Base-by-base conservation (phyloP, 1,139 yeast species). In the Kurtzmaniella quercitrusa region DNA sequence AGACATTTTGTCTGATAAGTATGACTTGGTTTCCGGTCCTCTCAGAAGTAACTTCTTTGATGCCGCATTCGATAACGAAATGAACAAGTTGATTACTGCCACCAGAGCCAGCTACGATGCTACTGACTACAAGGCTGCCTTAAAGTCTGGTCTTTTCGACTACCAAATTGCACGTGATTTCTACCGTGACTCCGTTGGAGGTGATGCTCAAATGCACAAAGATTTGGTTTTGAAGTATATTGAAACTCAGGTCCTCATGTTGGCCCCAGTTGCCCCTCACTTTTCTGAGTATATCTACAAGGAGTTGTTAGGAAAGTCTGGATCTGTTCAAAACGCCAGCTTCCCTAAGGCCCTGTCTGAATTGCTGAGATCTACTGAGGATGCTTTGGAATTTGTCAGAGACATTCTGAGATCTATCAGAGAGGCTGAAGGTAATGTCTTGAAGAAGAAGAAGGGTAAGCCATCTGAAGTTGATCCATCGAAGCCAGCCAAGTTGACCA, bases 191-290 rank as follows among this genome's bases (percentile, higher is more conserved):
- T 75, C 84, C 15, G 78, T 84, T 42, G 63, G 78, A 38, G 67
- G 68, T 15, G 72, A 74, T 30, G 59, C 70, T 41, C 82, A 82
- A 41, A 87, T 93, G 96, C 96, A 88, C 70, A 79, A 74, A 56
- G 95, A 87, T 53, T 75, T 94, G 52, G 84, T 88, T 39, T 61
- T 81, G 55, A 82, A 82, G 57, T 93, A 88, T 62, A 87, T 94
- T 55, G 95, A 88, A 66, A 68, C 78, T 39, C 98, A 93, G 70
- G 85, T 84, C 12, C 76, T 93, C 55, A 68, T 93, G 61, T 69
- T 93, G 55, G 83, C 95, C 8, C 98, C 99, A 48, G 74, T 93
- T 57, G 95, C 98, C 41, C 98, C 98, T 40, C 99, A 93, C 66
- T 89, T 93, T 66, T 82, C 95, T 51, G 98, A 93, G 55, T 88